These are phyloP conservation scores for Bromus sterilis DNA, from an alignment of 176 grass and related monocot species.

Conservation along the genomic window DNA sequence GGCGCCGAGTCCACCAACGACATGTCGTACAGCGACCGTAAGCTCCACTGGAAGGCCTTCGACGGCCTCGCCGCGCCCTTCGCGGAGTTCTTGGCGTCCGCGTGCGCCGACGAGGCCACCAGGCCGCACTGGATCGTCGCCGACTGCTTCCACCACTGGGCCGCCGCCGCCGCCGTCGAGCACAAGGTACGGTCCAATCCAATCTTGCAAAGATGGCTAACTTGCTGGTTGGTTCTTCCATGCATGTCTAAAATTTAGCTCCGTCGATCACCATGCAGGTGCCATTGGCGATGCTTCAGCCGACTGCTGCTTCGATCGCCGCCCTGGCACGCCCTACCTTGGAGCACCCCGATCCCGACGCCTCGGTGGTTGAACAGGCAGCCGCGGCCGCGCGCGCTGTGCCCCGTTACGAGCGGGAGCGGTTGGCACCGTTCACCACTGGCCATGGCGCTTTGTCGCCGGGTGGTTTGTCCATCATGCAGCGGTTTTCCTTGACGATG, in stretches of 20 bases:
- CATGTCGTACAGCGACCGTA: not conserved
- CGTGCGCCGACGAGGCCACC: not conserved
- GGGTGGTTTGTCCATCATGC: not conserved
- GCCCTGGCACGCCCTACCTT: not conserved
- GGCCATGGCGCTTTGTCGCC: not conserved
- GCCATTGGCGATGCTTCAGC: not conserved
- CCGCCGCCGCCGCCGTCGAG: not conserved
- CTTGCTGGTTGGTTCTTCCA: not conserved
- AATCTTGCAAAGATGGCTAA: not conserved
- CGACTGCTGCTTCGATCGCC: not conserved
- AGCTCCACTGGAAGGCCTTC: conserved; percentile 1
- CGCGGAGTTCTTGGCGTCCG: not conserved
- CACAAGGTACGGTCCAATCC: not conserved
- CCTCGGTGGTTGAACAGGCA: not conserved
- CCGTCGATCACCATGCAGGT: not conserved
- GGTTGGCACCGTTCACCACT: not conserved
- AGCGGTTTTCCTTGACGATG: not conserved
- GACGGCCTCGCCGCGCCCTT: not conserved
- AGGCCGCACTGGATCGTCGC: not conserved
- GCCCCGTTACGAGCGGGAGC: not conserved
- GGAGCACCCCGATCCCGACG: not conserved
- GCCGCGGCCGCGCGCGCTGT: not conserved
- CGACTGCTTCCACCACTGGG: not conserved
- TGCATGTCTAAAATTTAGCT: not conserved
- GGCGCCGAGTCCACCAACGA: not conserved